Evolutionary conservation across 2,329 filamentous ascomycete genomes (phyloP), one percentile per base, ranked within the genome.

Genomic region (Pseudovirgaria hyperparasitica): DNA sequence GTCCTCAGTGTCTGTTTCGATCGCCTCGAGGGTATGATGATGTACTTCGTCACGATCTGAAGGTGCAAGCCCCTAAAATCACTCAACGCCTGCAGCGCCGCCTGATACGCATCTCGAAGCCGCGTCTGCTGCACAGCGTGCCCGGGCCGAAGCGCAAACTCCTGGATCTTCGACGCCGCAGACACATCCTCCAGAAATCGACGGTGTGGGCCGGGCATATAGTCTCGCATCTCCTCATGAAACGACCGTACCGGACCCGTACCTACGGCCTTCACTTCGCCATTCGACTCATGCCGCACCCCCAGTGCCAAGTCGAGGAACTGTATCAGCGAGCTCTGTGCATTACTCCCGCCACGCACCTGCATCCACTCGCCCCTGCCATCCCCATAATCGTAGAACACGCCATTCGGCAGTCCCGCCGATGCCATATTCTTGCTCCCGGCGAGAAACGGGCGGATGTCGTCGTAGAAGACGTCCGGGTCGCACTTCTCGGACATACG

Each of bases 291-390:
- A 36, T 70, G 65, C 16, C 60, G 52, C 11, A 69, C 60, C 0
- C 60, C 63, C 3, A 70, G 52, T 2, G 62, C 59, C 5, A 64
- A 61, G 35, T 70, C 65, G 31, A 67, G 63, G 12, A 67, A 61
- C 25, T 69, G 65, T 3, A 70, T 55, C 23, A 70, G 35, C 0
- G 64, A 67, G 42, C 63, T 67, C 37, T 69, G 65, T 0, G 62
- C 65, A 37, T 70, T 70, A 34, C 64, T 68, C 1, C 65, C 65
- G 3, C 65, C 65, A 17, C 62, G 59, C 31, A 65, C 62, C 26
- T 63, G 58, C 12, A 53, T 50, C 63, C 63, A 69, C 9, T 57
- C 44, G 1, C 62, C 63, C 19, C 54, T 51, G 0, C 59, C 61
- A 6, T 61, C 39, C 4, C 63, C 64, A 20, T 60, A 46, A 28